Evolutionary conservation across 139 green algal genomes (phyloP), one percentile per base, ranked within the genome.

Genomic region (Tetradesmus lagerheimii): DNA sequence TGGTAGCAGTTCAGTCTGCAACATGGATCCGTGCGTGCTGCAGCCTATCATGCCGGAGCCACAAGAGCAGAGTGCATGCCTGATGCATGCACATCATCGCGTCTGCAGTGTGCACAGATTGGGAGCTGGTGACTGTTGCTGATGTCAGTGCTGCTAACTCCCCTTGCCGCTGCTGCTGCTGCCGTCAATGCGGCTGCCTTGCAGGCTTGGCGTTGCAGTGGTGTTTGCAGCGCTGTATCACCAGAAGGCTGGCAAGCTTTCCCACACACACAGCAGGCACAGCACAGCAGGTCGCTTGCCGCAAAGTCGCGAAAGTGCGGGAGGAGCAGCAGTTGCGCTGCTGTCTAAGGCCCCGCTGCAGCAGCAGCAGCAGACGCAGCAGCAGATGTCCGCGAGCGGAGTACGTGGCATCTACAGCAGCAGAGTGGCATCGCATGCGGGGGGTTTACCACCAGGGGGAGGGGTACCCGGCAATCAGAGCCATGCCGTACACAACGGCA

Each of bases 181-280:
- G n/a, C n/a, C 14, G 11, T 18, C 45, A n/a, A 71, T 31, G 23
- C 23, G n/a, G 57, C 23, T 71, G 57, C 4, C 31, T 8, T 88
- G 62, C 64, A 88, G 83, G 83, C n/a, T 89, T 5, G 85, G 85
- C 14, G 77, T 89, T 8, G 85, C 41, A 1, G 43, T 89, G 31
- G 85, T 75, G 31, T 89, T 89, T 45, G 41, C n/a, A 8, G 85
- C 85, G 2, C 29, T 89, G 27, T 89, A 88, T 34, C 64, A 80
- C 38, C 83, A 88, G 25, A 88, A 88, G 64, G 41, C 83, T 11
- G 37, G 38, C 62, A 88, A 80, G 27, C 35, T 57, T 1, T 20
- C 18, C 5, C 25, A 39, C 64, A 80, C 18, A 6, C 25, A 39
- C 64, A 80, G 83, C 37, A 75, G 83, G n/a, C 53, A 57, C 34